Base-by-base conservation (phyloP, 2,329 filamentous ascomycete genomes). In the Venturia effusa region DNA sequence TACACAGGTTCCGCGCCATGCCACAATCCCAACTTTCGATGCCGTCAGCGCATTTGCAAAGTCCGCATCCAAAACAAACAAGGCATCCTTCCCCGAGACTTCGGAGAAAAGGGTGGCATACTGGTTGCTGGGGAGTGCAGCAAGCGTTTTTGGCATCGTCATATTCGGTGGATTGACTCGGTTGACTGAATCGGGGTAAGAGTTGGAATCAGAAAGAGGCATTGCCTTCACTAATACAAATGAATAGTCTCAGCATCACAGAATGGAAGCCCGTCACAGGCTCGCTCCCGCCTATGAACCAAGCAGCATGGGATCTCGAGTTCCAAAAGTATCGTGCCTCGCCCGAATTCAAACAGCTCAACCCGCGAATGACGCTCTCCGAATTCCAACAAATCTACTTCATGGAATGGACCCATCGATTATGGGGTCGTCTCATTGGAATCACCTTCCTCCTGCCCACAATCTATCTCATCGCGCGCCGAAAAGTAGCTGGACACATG, bases 351-450 rank as follows among this genome's bases (percentile, higher is more conserved):
- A 86, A 89, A 72, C 84, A 92, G 67, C 83, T 99, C 69, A 99
- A 99, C 78, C 88, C 92, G 39, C 85, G 90, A 74, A 99, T 99
- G 94, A 88, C 84, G 39, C 81, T 99, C 64, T 83, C 87, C 65
- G 94, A 99, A 74, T 99, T 97, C 80, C 97, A 97, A 77, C 88
- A 94, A 74, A 99, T 99, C 69, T 99, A 97, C 83, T 99, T 89
- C 76, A 97, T 97, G 94, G 94, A 99, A 80, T 99, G 94, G 94
- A 86, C 88, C 54, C 94, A 99, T 76, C 86, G 94, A 37, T 82
- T 97, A 64, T 97, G 94, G 92, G 94, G 94, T 57, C 88, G 94
- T 68, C 82, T 96, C 69, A 90, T 99, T 65, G 94, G 94, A 65
- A 76, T 97, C 67, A 88, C 90, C 61, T 97, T 97, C 75, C 86